Percentiles rank a stretch among this genome's conserved stretches.
phyloP scores from a whole-genome alignment of 1,139 yeast species.

The Taphrina populina region DNA sequence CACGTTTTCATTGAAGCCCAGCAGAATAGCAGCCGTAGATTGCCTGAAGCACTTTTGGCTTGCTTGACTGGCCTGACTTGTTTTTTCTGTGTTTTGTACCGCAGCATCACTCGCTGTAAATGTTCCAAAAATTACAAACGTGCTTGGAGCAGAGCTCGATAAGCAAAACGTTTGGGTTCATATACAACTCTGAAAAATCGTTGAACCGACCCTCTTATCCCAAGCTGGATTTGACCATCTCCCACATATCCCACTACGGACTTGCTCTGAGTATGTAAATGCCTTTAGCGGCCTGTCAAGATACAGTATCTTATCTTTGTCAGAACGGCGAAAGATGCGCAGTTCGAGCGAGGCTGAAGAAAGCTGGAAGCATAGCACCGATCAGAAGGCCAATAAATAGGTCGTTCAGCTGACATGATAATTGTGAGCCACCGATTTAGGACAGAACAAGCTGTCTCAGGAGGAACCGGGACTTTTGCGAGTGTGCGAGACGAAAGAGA shows the following conservation, averaged over 20 bases:
- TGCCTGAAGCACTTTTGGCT: too few species aligned
- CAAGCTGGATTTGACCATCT: constrained; percentile 22
- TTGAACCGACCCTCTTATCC: too few species aligned
- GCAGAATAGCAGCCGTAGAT: too few species aligned
- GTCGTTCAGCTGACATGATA: neutral
- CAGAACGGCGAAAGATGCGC: constrained; percentile 31
- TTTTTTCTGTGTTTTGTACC: too few species aligned
- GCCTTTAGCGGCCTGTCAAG: constrained; percentile 26
- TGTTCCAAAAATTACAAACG: too few species aligned
- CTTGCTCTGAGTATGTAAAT: constrained; percentile 18
- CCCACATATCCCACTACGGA: constrained; percentile 22
- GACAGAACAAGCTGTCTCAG: constrained; percentile 14
- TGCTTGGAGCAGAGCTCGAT: too few species aligned
- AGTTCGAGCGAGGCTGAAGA: constrained; percentile 31
- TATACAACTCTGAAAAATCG: too few species aligned
- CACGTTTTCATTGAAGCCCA: too few species aligned
- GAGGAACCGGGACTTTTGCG: constrained; percentile 30
- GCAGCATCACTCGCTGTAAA: too few species aligned
- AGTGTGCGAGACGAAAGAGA: too few species aligned
- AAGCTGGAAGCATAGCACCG: constrained; percentile 16
- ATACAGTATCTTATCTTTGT: constrained; percentile 14
- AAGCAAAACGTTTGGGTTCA: too few species aligned
- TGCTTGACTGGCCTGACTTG: too few species aligned
- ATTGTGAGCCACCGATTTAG: constrained; percentile 24
- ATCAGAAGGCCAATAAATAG: constrained; percentile 7